Base-by-base conservation (phyloP, 495 filamentous ascomycete species). In the Xylaria scruposa region DNA sequence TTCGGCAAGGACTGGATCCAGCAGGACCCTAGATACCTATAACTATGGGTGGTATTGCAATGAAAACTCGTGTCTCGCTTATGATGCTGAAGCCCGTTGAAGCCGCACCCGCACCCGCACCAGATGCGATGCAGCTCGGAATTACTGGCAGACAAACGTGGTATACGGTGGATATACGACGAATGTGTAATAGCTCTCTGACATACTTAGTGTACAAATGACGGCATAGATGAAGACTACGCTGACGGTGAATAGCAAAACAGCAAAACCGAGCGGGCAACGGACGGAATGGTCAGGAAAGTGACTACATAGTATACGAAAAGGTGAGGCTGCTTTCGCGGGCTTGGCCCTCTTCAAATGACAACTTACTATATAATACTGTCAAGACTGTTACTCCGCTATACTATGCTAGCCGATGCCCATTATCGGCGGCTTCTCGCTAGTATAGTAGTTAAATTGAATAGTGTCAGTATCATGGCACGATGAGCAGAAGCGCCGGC, bases 71-170 rank as follows among this genome's bases (percentile, higher is more conserved):
- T n/a, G 29, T 36, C 29, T 67, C 36, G 49, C 65, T 67, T 56
- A 40, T 67, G 46, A 44, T 19, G 29, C 47, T 19, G 6, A 42
- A 67, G 9, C 47, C 33, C 33, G 65, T 56, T 67, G 49, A 67
- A 29, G 49, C 65, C 49, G 49, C 65, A 67, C 49, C 65, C 65
- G 65, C 65, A 56, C 65, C 65, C 65, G 65, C 65, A 67, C 40
- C 24, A 9, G 33, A 15, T 33, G 19, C 24, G 44, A 67, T 42
- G 49, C 7, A 63, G 21, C 9, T 62, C n/a, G n/a, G 59, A 62
- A 26, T 62, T 44, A 38, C 56, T 38, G 29, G 56, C 31, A 59
- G 9, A 31, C 24, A 38, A 62, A 62, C 59, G 59, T 40, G 59
- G n/a, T 13, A 42, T 40, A 42, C 60, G 53, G 29, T 31, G 33